Evolutionary conservation across 1,284 basidiomycete species (phyloP), one percentile per base, ranked within the genome.

Genomic region (Cutaneotrichosporon arboriforme): DNA sequence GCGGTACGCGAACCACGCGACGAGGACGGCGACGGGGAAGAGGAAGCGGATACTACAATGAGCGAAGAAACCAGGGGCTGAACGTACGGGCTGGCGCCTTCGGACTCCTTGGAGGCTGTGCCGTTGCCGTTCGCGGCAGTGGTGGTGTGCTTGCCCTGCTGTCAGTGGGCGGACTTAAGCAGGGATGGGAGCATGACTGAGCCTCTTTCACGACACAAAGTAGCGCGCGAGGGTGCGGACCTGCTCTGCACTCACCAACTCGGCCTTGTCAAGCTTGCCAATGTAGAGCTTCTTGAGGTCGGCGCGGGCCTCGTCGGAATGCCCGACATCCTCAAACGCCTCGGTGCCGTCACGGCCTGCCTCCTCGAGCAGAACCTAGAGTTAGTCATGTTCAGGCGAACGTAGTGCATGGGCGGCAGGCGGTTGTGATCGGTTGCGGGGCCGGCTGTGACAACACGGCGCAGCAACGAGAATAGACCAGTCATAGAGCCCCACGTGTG

Each of bases 321-420:
- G 94, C 41, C 96, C 94, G 45, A 98, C 93, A 74, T 98, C 96
- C 78, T 98, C 96, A 69, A 98, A 99, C 12, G 94, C 91, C 74
- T 98, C 96, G 40, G 94, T 96, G 23, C 91, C 92, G 75, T 98
- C 93, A 72, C 87, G 85, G 66, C 86, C 72, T 69, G 60, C 86
- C 79, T 98, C 94, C 61, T 88, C 86, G 53, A 97, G 75, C 60
- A 98, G 83, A 52, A 98, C 94, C 77, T 98, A 35, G 36, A n/a
- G 36, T 46, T 23, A 46, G 45, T 18, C 10, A n/a, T n/a, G n/a
- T n/a, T n/a, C n/a, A n/a, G n/a, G n/a, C n/a, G 12, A 1, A 15
- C 17, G 1, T 8, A 18, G 2, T 10, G 22, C 18, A 31, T 31
- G 26, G 7, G 26, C 26, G n/a, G 26, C 26, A 31, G 26, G 26